Percentiles rank a stretch among this genome's conserved stretches.
Conservation (phyloP, 2,329 filamentous ascomycete species). For the Fusarium sp. region DNA sequence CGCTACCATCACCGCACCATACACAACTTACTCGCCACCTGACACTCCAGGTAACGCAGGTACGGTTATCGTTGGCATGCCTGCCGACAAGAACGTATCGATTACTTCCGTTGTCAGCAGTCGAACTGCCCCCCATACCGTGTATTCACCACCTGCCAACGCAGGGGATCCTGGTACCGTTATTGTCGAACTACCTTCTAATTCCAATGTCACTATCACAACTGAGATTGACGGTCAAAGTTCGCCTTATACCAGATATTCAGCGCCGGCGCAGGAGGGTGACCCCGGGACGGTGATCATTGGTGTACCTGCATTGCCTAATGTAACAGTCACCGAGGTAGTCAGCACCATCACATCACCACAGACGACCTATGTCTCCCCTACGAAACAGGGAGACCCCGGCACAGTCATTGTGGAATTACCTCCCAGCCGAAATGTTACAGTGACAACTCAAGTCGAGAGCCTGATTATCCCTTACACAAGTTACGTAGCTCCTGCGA, state of each 20-base stretch:
- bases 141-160: not conserved
- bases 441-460: slow-evolving; percentile 11
- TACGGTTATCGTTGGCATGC: slow-evolving; percentile 18
- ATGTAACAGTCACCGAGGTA: slow-evolving; percentile 21
- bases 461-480: slow-evolving; percentile 12
- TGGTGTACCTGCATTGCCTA: slow-evolving; percentile 9
- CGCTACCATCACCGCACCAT: slow-evolving; percentile 4
- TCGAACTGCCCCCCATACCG: not conserved
- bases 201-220: slow-evolving; percentile 9
- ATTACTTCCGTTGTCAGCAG: not conserved
- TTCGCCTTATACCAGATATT: slow-evolving; percentile 10
- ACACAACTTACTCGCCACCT: slow-evolving; percentile 17
- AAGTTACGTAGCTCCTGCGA: not conserved
- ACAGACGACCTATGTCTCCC: not conserved
- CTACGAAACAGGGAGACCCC: slow-evolving; percentile 10
- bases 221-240: not conserved
- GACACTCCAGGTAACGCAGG: slow-evolving; percentile 14
- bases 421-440: slow-evolving; percentile 12
- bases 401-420: slow-evolving; percentile 17
- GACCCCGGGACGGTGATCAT: slow-evolving; percentile 22
- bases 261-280: not conserved
- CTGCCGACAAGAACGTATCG: not conserved
- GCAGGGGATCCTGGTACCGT: slow-evolving; percentile 12
- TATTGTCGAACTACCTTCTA: slow-evolving; percentile 3
- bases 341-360: slow-evolving; percentile 11